Evolutionary conservation across 2,329 filamentous ascomycete species (phyloP), one percentile per base, ranked within the genome.

Genomic region (Acrocalymma vagum): DNA sequence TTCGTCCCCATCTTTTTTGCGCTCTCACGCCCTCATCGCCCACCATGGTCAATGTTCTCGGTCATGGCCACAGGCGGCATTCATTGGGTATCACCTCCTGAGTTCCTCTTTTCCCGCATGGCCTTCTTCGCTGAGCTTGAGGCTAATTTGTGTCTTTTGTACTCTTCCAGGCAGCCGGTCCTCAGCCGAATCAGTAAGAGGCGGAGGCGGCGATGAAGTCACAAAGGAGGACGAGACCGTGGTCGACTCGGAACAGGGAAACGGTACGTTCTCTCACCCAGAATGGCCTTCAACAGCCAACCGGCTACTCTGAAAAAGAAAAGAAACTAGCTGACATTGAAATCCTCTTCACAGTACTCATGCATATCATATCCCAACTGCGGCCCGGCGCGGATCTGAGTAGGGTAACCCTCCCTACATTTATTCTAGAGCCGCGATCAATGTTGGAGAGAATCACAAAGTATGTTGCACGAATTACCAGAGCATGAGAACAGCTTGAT

Each of bases 361-460:
- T 86, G 45, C 93, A 97, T 74, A 95, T 99, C 73, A 97, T 99
- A 66, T 95, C 92, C 36, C 94, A 99, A 75, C 80, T 99, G 50
- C 88, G 94, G 50, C 94, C 94, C 9, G 94, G 94, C 53, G 94
- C 94, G 61, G 94, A 99, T 70, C 78, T 99, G 58, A 96, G 91
- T 72, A 84, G 93, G 59, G 92, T 99, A 49, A 93, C 94, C 23
- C 79, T 99, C 41, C 94, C 94, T 26, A 99, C 94, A 31, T 99
- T 99, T 70, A 99, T 99, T 63, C 84, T 99, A 58, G 94, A 99
- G 72, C 94, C 94, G 16, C 86, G 92, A 64, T 96, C 92, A 60
- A 99, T 99, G 94, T 78, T 99, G 60, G 94, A 99, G 75, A 85
- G 94, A 60, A 99, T 99, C 69, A 99, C 94, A 63, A 99, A 99